Evolutionary conservation across 306 rosid genomes (phyloP).

Genomic region (Cicer pinnatifidum): DNA sequence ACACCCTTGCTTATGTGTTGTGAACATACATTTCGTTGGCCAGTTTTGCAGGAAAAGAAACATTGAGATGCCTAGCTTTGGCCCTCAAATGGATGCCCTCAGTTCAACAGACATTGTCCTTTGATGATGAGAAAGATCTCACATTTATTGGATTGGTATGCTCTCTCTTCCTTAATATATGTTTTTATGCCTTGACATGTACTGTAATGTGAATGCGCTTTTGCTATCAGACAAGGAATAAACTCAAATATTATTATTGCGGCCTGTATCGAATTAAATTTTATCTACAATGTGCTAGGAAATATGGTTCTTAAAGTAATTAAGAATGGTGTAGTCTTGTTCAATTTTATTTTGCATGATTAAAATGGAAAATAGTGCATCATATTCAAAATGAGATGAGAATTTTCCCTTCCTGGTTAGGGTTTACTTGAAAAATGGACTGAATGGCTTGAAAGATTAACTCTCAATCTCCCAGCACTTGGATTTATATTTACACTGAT

Average conservation of each 20-base stretch:
- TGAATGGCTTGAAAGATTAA: neutral
- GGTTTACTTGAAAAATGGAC: slow-evolving; percentile 5
- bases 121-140: slow-evolving; percentile 84
- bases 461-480: neutral
- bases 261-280: neutral
- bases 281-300: neutral
- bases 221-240: neutral
- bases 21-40: slow-evolving; percentile 47
- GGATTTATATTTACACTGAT: neutral
- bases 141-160: slow-evolving; percentile 99
- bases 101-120: slow-evolving; percentile 62
- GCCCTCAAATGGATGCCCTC: slow-evolving; percentile 89
- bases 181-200: slow-evolving; percentile 30
- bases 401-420: neutral
- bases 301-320: neutral
- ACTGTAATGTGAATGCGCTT: neutral
- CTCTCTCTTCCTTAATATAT: slow-evolving; percentile 51
- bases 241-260: slow-evolving; percentile 16
- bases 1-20: slow-evolving; percentile 8
- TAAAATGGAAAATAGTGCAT: slow-evolving; percentile 26
- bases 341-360: slow-evolving; percentile 29
- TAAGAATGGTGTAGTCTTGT: neutral
- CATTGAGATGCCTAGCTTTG: slow-evolving; percentile 92
- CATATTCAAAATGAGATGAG: slow-evolving; percentile 5
- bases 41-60: slow-evolving; percentile 98